Percentiles rank a stretch among this genome's conserved stretches.
Evolutionary conservation across 768 basidiomycete genomes (phyloP).

Genomic region (Hemileccinum rubropunctum): DNA sequence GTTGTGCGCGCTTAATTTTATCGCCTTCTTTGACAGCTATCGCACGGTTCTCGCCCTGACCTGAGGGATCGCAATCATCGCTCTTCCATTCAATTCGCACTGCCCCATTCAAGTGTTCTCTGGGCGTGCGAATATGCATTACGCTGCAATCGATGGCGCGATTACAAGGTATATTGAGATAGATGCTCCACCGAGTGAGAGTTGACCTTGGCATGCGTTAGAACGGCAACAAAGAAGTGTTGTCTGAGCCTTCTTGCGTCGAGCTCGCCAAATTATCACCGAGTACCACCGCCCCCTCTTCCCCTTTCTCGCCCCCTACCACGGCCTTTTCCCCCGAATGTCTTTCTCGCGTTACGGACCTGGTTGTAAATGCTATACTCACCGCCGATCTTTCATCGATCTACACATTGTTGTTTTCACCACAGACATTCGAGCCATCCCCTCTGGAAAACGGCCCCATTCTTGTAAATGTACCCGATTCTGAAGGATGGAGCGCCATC

Average conservation of each 20-base stretch:
- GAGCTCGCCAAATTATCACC: constrained; percentile 27
- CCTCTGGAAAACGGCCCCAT: constrained; percentile 37
- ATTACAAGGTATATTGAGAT: constrained; percentile 46
- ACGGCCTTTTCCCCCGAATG: constrained; percentile 39
- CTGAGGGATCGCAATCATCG: constrained; percentile 69
- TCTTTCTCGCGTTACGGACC: constrained; percentile 43
- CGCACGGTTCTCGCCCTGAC: constrained; percentile 71
- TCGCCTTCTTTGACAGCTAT: constrained; percentile 34
- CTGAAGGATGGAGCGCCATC: constrained; percentile 68
- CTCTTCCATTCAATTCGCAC: constrained; percentile 67
- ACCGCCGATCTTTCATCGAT: constrained; percentile 49
- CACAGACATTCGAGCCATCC: constrained; percentile 43
- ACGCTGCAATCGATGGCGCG: constrained; percentile 58
- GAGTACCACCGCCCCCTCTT: constrained; percentile 15
- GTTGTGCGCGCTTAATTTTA: constrained; percentile 11
- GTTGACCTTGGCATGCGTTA: constrained; percentile 12
- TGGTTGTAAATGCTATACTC: constrained; percentile 53
- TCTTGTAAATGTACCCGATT: constrained; percentile 68
- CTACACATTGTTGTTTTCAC: constrained; percentile 54
- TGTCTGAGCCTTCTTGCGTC: constrained; percentile 23
- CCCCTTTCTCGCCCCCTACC: constrained; percentile 29
- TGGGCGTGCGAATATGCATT: constrained; percentile 70
- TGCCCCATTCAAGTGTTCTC: constrained; percentile 58
- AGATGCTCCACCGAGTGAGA: neutral
- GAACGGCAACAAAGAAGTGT: constrained; percentile 31